A percentile compares a stretch with the other conserved stretches of the same genome.
phyloP scores from a whole-genome alignment of 1,284 basidiomycete genomes.

The Irpex sp. region DNA sequence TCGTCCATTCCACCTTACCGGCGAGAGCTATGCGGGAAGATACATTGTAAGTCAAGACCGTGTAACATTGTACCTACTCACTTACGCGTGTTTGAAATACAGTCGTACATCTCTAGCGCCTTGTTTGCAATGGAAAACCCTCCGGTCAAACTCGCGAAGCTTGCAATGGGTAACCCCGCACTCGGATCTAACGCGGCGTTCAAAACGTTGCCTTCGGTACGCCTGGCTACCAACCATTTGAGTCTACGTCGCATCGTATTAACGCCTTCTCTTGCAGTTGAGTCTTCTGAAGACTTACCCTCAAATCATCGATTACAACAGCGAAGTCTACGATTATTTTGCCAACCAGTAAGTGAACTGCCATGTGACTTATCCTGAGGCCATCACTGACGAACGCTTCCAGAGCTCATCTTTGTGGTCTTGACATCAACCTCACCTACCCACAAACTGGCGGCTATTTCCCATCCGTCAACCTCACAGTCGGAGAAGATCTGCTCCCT shows the following conservation, averaged over 20 bases:
- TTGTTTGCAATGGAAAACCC: slow-evolving; percentile 33
- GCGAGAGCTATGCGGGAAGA: slow-evolving; percentile 66
- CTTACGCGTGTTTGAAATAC: not conserved
- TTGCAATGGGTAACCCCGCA: slow-evolving; percentile 65
- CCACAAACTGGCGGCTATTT: slow-evolving; percentile 53
- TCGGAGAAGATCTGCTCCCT: not conserved
- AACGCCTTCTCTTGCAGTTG: slow-evolving; percentile 3
- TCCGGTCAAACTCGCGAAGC: slow-evolving; percentile 57
- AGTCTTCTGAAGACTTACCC: slow-evolving; percentile 15
- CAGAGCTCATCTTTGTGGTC: slow-evolving; percentile 61
- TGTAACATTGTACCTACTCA: not conserved
- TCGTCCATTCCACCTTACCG: slow-evolving; percentile 58
- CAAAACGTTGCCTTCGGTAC: slow-evolving; percentile 54
- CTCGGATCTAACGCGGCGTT: slow-evolving; percentile 45
- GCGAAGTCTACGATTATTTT: slow-evolving; percentile 18
- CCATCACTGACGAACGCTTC: too few species aligned
- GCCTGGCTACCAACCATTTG: slow-evolving; percentile 9
- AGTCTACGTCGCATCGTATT: not conserved
- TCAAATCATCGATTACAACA: slow-evolving; percentile 17
- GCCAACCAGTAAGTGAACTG: slow-evolving; percentile 16
- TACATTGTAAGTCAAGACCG: slow-evolving; percentile 38
- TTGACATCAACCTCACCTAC: slow-evolving; percentile 67
- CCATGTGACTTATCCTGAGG: not conserved
- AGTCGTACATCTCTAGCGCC: slow-evolving; percentile 17
- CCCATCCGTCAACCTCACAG: slow-evolving; percentile 32